Percentiles rank a stretch among this genome's conserved stretches.
Conservation (phyloP, 2,329 filamentous ascomycete species). For the Nannizzia gypsea region DNA sequence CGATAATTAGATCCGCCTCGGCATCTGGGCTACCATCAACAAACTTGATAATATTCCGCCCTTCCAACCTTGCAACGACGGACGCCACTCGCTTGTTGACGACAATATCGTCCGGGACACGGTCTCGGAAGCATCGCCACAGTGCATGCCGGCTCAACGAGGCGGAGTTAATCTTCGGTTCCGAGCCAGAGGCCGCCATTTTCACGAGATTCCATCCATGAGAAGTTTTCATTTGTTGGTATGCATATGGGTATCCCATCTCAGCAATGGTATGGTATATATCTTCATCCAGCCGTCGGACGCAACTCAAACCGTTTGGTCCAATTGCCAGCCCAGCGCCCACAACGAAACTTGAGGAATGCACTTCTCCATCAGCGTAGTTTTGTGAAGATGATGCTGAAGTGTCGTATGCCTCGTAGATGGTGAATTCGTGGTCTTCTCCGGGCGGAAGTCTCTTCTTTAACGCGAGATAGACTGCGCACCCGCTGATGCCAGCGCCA, state of each 20-base stretch:
- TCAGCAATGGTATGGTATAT: conserved; percentile 25
- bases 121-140: conserved; percentile 28
- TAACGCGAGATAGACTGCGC: conserved; percentile 29
- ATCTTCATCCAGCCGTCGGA: conserved; percentile 27
- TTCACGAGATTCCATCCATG: conserved; percentile 25
- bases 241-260: conserved; percentile 25
- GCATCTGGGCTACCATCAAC: conserved; percentile 23
- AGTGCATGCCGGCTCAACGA: conserved; percentile 29
- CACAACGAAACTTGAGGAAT: conserved; percentile 27
- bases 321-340: conserved; percentile 30
- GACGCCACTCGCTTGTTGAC: conserved; percentile 23
- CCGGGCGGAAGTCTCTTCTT: conserved; percentile 27
- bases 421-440: conserved; percentile 23
- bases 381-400: conserved; percentile 7
- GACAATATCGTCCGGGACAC: conserved; percentile 26
- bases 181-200: conserved; percentile 14
- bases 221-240: conserved; percentile 25
- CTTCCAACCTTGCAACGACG: conserved; percentile 20
- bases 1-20: conserved; percentile 33
- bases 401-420: conserved; percentile 33
- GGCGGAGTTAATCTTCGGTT: conserved; percentile 22
- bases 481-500: conserved; percentile 34
- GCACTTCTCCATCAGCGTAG: conserved; percentile 15
- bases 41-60: conserved; percentile 24
- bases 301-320: conserved; percentile 31